Conservation (phyloP, 73 alveolate species). For the Tetrahymena elliotti region DNA sequence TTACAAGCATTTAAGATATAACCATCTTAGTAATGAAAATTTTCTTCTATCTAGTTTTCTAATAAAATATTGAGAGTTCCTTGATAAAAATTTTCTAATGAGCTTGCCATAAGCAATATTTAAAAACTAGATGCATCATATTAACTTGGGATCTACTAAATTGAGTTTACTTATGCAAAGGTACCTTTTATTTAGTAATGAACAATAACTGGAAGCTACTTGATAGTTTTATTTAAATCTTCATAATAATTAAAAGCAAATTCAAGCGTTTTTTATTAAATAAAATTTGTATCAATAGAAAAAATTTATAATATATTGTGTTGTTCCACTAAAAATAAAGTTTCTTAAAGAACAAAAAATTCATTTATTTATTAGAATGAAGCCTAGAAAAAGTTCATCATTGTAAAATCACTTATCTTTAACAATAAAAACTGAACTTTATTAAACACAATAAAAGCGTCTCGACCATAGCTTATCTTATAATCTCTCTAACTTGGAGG, state of each 20-base stretch:
- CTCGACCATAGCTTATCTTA: not conserved
- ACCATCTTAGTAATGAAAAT: not conserved
- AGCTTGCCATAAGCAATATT: not conserved
- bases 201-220: not conserved
- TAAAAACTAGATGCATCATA: not conserved
- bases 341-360: not conserved
- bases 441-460: not conserved
- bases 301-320: not conserved
- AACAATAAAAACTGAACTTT: not conserved
- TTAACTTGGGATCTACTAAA: not conserved
- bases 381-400: not conserved
- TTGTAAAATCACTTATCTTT: not conserved
- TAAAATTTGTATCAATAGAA: not conserved
- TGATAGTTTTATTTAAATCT: not conserved
- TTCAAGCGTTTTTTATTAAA: not conserved
- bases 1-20: not conserved
- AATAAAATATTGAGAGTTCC: not conserved
- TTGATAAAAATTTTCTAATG: not conserved
- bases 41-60: not conserved
- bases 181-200: not conserved
- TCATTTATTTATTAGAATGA: not conserved
- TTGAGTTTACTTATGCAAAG: not conserved
- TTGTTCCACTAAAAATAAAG: not conserved
- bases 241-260: not conserved
- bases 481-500: not conserved